These are phyloP conservation scores for Eutypella sp. DNA, from an alignment of 2,329 filamentous ascomycete species.

Conservation along the genomic window DNA sequence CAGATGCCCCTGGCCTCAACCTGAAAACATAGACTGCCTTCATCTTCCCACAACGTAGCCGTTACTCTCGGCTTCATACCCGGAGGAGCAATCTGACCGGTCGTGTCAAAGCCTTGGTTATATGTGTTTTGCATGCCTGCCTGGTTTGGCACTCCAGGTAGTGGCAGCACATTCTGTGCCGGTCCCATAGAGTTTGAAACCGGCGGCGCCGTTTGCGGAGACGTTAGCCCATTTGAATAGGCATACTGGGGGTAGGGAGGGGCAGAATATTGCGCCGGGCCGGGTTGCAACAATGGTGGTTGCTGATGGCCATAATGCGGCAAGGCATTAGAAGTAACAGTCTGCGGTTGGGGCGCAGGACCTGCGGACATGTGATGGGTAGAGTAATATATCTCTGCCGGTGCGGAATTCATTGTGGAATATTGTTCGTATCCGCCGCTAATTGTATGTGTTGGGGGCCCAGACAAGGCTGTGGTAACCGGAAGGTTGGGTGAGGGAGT, in stretches of 20 bases:
- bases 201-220: slow-evolving; percentile 66
- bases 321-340: slow-evolving; percentile 68
- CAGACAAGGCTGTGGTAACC: slow-evolving; percentile 40
- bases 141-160: slow-evolving; percentile 55
- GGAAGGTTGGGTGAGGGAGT: slow-evolving; percentile 70
- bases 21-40: slow-evolving; percentile 95
- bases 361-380: slow-evolving; percentile 71
- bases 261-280: slow-evolving; percentile 63
- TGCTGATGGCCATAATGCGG: slow-evolving; percentile 77
- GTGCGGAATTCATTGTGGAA: slow-evolving; percentile 73
- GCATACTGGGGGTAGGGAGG: slow-evolving; percentile 64
- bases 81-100: slow-evolving; percentile 86
- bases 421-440: slow-evolving; percentile 40
- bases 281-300: slow-evolving; percentile 69
- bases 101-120: slow-evolving; percentile 66
- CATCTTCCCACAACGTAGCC: slow-evolving; percentile 96
- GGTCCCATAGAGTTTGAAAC: slow-evolving; percentile 65
- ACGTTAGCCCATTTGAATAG: slow-evolving; percentile 73
- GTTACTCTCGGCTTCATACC: slow-evolving; percentile 97
- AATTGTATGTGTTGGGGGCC: slow-evolving; percentile 33
- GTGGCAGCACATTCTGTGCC: slow-evolving; percentile 60
- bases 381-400: slow-evolving; percentile 81
- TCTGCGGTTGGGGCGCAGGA: slow-evolving; percentile 69
- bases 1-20: slow-evolving; percentile 95
- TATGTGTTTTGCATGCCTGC: slow-evolving; percentile 53